Base-by-base conservation (phyloP, 129 eudicot genomes). In the Helianthus tuberosus region DNA sequence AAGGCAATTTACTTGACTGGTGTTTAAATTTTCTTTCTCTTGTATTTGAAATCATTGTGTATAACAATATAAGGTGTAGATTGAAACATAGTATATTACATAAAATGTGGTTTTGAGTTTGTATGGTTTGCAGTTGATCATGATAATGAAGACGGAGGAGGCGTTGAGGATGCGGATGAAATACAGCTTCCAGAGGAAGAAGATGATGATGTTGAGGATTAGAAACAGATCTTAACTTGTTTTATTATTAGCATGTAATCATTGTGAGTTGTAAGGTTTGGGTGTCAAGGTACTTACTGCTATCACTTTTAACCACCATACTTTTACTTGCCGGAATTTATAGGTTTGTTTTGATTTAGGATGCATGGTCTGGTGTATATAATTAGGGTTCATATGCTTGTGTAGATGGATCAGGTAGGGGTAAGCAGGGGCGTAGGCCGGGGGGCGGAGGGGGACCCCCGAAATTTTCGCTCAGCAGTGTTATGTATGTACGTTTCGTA, bases 141-240 rank as follows among this genome's bases (percentile, higher is more conserved):
- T 65, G 73, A 78, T 25, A 81, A 72, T 64, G 92, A 91, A 81
- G 97, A 88, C 20, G 89, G 84, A 27, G 32, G 32, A 52, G 89
- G 87, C 61, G 64, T 84, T 75, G 96, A 86, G 23, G 98, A 92
- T 76, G 83, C 68, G 47, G 96, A 87, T 76, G 98, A 92, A 68
- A 71, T 75, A 64, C 55, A 75, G 23, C 72, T 75, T 27, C 79
- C 82, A 25, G 91, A 86, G 17, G 92, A 83, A 35, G 89, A 80
- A 62, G 74, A 32, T 0, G 77, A 83, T 53, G 86, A 86, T 66
- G 77, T 54, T 44, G 80, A 77, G 4, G 52, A 64, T 14, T 60
- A 60, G 44, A 29, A 55, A 17, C 20, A 55, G 20, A 55, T 55
- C 13, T 55, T 55, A 17, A 55, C 8, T 16, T 53, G 3, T 15